Evolutionary conservation across 2,329 filamentous ascomycete species (phyloP).

Genomic region (Sporothrix phasma): DNA sequence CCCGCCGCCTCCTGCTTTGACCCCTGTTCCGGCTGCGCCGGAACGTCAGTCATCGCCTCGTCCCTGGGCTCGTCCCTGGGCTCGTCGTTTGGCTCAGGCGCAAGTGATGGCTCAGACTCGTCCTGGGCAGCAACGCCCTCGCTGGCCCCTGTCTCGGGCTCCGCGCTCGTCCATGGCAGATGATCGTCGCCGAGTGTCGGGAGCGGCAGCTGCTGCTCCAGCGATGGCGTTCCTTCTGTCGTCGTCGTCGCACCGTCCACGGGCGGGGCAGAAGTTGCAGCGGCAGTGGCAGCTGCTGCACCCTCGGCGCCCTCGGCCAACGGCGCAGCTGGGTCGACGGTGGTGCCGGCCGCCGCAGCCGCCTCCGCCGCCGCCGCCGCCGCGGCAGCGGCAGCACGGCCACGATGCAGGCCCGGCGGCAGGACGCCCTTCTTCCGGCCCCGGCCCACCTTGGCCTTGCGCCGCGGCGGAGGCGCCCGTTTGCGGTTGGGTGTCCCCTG

Average conservation of each 20-base stretch:
- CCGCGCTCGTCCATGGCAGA: not conserved
- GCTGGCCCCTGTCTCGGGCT: not conserved
- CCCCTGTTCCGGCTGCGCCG: not conserved
- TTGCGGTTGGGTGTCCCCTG: conserved; percentile 39
- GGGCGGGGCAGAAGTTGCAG: not conserved
- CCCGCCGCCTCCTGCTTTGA: not conserved
- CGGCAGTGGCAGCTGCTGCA: not conserved
- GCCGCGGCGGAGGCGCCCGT: conserved; percentile 65
- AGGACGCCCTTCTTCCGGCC: conserved; percentile 72
- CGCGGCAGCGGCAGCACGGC: conserved; percentile 12
- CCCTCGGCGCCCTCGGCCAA: not conserved
- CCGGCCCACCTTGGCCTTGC: conserved; percentile 62
- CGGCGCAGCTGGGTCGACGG: not conserved
- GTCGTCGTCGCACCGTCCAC: not conserved
- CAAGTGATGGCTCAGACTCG: not conserved
- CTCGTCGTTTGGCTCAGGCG: conserved; percentile 5
- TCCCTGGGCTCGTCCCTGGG: conserved; percentile 10
- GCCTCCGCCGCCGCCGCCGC: conserved; percentile 10
- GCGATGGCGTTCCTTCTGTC: not conserved
- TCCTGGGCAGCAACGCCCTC: not conserved
- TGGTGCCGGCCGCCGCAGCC: conserved; percentile 23
- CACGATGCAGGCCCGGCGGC: conserved; percentile 22
- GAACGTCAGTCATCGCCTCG: conserved; percentile 9
- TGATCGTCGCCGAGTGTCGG: not conserved
- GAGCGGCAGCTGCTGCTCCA: conserved; percentile 7